Evolutionary conservation across 768 basidiomycete genomes (phyloP), one percentile per base, ranked within the genome.

Genomic region (Suillus placidus): DNA sequence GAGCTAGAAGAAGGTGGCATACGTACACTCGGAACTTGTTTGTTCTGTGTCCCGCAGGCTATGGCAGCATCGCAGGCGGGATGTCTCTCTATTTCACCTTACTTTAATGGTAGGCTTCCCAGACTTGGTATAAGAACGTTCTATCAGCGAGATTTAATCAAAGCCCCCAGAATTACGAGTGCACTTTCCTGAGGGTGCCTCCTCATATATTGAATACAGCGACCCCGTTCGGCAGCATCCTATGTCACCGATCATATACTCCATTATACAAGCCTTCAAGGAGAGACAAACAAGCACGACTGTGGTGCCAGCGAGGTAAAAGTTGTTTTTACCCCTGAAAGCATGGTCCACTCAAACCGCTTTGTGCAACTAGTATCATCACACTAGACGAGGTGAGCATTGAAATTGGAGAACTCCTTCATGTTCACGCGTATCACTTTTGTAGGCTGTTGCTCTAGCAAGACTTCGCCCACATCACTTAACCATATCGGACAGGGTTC

Each of bases 1-100:
- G 69, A 79, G 32, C 80, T 87, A 34, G 75, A 80, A 43, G 45
- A 62, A 13, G 71, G 76, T 34, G 83, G 83, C 8, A 86, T 87
- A 54, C 75, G 82, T 51, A 87, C 85, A 0, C 81, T 87, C 10
- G 86, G 80, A 35, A 88, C 87, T 0, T 81, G 81, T 66, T 70
- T 87, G 26, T 88, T 88, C 74, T 82, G 80, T 37, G 73, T 87
- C 49, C 77, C 79, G n/a, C 87, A 88, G 67, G 86, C 85, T 3
- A 72, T 84, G 32, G 85, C 86, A 10, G 85, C 85, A 2, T 79
- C 79, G 38, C 83, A 86, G 70, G 86, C 84, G 7, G 79, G 79
- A 7, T 87, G 85, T 71, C 74, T 80, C 37, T 85, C 83, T 70
- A 78, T 87, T 61, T 78, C 84, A 14, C 85, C 86, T 2, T 88